These are phyloP conservation scores for Sicyos edulis DNA, from an alignment of 306 rosid genomes.

Conservation along the genomic window DNA sequence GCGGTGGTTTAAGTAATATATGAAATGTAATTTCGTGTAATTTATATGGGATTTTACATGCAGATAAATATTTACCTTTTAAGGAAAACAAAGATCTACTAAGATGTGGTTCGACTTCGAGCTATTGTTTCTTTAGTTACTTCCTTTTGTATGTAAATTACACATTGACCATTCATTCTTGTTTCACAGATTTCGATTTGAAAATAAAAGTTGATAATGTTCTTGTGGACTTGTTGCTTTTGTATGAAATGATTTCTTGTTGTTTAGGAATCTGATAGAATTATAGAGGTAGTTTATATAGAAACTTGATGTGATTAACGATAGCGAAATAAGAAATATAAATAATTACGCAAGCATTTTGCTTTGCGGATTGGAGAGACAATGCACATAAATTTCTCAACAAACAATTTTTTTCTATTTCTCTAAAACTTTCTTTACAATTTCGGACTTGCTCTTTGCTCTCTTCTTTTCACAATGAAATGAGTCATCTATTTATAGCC, in stretches of 20 bases:
- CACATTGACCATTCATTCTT: constrained; percentile 15
- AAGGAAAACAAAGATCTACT: constrained; percentile 5
- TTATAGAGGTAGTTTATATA: too few species aligned
- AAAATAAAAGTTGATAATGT: not conserved
- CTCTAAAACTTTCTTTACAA: too few species aligned
- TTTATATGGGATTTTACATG: constrained; percentile 32
- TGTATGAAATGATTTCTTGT: not conserved
- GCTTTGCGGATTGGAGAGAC: too few species aligned
- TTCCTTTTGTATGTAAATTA: constrained; percentile 17
- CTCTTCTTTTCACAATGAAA: too few species aligned
- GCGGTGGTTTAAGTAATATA: constrained; percentile 45
- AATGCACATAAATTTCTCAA: too few species aligned
- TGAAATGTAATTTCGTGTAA: constrained; percentile 62
- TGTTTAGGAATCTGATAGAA: not conserved
- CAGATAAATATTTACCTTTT: not conserved
- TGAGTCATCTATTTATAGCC: too few species aligned
- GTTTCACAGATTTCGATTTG: not conserved
- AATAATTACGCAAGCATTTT: too few species aligned
- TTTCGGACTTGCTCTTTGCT: too few species aligned
- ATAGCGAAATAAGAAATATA: too few species aligned
- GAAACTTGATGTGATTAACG: too few species aligned
- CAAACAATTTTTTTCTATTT: too few species aligned
- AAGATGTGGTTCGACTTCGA: constrained; percentile 13
- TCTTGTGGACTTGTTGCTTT: not conserved
- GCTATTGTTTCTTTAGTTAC: constrained; percentile 11